These are phyloP conservation scores for Saturnispora saitoi DNA, from an alignment of 805 yeast species.

Conservation along the genomic window DNA sequence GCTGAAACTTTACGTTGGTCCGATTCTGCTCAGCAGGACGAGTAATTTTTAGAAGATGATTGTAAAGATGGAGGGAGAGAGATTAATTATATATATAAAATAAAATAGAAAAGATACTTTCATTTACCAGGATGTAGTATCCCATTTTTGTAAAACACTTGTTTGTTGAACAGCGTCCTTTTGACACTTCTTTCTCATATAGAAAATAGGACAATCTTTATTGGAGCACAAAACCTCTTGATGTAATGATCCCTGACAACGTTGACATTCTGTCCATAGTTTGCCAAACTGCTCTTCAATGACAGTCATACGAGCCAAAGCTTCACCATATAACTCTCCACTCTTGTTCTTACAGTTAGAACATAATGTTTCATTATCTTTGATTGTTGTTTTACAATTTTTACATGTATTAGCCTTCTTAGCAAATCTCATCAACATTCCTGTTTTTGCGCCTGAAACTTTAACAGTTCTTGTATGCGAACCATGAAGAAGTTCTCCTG, in stretches of 20 bases:
- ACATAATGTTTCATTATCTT: constrained; percentile 49
- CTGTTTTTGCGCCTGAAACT: constrained; percentile 66
- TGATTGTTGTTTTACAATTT: constrained; percentile 77
- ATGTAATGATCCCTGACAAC: constrained; percentile 93
- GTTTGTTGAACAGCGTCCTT: constrained; percentile 56
- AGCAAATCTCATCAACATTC: constrained; percentile 84
- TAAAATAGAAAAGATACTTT: too few species aligned
- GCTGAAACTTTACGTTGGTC: not conserved
- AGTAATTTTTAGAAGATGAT: too few species aligned
- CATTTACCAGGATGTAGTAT: constrained; percentile 43
- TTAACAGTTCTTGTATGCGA: constrained; percentile 74
- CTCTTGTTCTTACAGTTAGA: constrained; percentile 64
- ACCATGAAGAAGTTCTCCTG: constrained; percentile 74
- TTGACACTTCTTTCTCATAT: constrained; percentile 86
- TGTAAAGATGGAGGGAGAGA: too few species aligned
- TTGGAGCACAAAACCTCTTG: constrained; percentile 93
- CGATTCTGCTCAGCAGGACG: not conserved
- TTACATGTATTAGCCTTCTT: constrained; percentile 83
- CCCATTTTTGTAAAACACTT: constrained; percentile 58
- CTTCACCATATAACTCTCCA: constrained; percentile 73
- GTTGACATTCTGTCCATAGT: constrained; percentile 96
- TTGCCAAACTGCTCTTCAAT: constrained; percentile 77
- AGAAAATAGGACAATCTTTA: constrained; percentile 94
- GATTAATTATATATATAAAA: not conserved
- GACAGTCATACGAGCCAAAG: constrained; percentile 69